phyloP scores from a whole-genome alignment of 345 rosid genomes.

The Ricinus communis region DNA sequence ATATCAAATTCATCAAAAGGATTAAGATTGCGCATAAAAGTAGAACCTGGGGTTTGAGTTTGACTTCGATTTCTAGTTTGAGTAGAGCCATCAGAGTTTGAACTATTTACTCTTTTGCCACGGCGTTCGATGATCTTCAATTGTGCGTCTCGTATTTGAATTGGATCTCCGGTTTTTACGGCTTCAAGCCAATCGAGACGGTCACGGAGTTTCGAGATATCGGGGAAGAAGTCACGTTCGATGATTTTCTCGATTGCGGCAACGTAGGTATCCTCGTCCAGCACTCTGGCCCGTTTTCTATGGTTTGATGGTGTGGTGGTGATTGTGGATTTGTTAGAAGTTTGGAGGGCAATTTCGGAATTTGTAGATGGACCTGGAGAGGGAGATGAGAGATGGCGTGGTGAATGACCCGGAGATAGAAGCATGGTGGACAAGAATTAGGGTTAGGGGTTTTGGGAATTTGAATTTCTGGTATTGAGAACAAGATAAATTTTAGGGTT shows the following conservation, averaged over 20 bases:
- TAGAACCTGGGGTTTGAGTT: conserved; percentile 86
- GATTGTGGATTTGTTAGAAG: conserved; percentile 33
- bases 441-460: conserved; percentile 10
- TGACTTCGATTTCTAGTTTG: conserved; percentile 28
- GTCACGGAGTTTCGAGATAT: conserved; percentile 87
- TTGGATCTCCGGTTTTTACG: conserved; percentile 69
- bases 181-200: conserved; percentile 97
- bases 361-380: conserved; percentile 56
- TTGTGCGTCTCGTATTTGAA: conserved; percentile 93
- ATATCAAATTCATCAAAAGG: conserved; percentile 73
- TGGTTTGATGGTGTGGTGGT: conserved; percentile 24
- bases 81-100: conserved; percentile 35
- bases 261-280: conserved; percentile 83
- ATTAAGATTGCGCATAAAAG: conserved; percentile 68
- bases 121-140: conserved; percentile 93
- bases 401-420: conserved; percentile 75
- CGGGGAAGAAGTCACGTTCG: conserved; percentile 97
- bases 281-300: conserved; percentile 59
- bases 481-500: background rate
- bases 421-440: conserved; percentile 43
- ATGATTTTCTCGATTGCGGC: conserved; percentile 89
- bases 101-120: conserved; percentile 40
- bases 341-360: conserved; percentile 28
- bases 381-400: conserved; percentile 75
- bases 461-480: background rate